Conservation (phyloP, 768 basidiomycete genomes). For the Phylloporus arenicola region DNA sequence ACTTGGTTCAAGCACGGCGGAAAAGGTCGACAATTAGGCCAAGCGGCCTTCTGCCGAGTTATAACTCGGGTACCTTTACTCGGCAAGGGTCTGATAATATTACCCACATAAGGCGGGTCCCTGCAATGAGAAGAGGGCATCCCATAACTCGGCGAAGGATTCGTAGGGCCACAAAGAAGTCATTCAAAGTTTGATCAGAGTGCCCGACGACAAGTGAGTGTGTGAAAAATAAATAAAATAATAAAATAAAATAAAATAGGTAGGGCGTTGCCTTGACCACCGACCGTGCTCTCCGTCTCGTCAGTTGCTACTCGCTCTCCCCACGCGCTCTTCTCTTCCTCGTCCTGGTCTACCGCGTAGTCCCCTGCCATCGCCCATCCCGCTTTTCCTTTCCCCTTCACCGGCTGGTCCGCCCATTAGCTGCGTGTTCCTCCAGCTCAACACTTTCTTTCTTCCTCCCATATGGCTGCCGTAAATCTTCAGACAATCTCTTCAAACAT, state of each 20-base stretch:
- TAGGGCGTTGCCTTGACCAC: conserved; percentile 50
- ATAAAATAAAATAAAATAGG: conserved; percentile 2
- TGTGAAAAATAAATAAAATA: background rate
- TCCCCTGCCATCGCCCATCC: conserved; percentile 6
- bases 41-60: too few species aligned
- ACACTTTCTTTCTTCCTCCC: conserved; percentile 36
- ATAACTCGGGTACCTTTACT: too few species aligned
- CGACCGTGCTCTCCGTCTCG: conserved; percentile 34
- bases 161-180: too few species aligned
- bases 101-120: background rate
- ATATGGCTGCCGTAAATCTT: conserved; percentile 70
- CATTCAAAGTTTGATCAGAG: background rate
- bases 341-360: conserved; percentile 22
- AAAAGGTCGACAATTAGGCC: too few species aligned
- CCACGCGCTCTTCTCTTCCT: conserved; percentile 21
- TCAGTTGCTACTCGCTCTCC: conserved; percentile 17
- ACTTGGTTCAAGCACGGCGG: too few species aligned
- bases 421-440: conserved; percentile 30
- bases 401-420: conserved; percentile 56
- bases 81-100: too few species aligned
- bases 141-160: too few species aligned
- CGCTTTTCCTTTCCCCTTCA: conserved; percentile 7
- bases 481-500: conserved; percentile 64
- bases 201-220: too few species aligned
- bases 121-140: background rate